Percentiles rank a stretch among this genome's conserved stretches.
These are phyloP conservation scores for Arthrobotrys sinensis DNA, from an alignment of 2,329 filamentous ascomycete species.

Conservation along the genomic window DNA sequence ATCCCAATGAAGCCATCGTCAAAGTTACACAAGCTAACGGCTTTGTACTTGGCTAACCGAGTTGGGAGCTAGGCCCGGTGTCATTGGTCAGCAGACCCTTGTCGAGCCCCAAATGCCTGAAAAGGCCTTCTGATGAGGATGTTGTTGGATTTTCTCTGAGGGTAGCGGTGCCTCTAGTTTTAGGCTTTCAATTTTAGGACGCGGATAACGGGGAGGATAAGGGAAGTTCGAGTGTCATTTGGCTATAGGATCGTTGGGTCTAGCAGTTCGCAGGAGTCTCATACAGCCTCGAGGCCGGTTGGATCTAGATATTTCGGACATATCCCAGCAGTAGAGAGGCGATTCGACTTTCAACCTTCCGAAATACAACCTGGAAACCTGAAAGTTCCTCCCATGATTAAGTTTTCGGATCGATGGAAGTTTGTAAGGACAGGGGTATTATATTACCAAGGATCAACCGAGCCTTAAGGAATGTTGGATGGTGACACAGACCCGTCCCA, in stretches of 20 bases:
- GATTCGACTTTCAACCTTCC: no score
- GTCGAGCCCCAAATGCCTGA: neutral
- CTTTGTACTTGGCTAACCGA: constrained; percentile 12
- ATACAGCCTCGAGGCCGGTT: no score
- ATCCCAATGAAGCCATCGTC: constrained; percentile 9
- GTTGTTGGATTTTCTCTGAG: neutral
- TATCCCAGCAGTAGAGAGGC: no score
- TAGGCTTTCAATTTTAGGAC: neutral
- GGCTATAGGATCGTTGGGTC: neutral
- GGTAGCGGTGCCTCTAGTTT: neutral
- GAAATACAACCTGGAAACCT: neutral
- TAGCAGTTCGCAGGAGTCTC: no score
- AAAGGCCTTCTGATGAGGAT: constrained; percentile 1
- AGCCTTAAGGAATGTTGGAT: constrained; percentile 32
- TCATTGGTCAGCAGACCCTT: constrained; percentile 39
- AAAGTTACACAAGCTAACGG: constrained; percentile 45
- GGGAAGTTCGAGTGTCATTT: neutral
- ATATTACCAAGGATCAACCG: constrained; percentile 21
- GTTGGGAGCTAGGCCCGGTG: constrained; percentile 17
- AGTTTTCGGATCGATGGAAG: constrained; percentile 1
- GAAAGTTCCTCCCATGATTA: neutral
- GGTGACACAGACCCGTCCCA: constrained; percentile 38
- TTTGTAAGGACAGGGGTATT: neutral
- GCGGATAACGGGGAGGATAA: no score
- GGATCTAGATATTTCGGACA: no score